phyloP scores from a whole-genome alignment of 306 rosid species.

The Cicer bijugum region DNA sequence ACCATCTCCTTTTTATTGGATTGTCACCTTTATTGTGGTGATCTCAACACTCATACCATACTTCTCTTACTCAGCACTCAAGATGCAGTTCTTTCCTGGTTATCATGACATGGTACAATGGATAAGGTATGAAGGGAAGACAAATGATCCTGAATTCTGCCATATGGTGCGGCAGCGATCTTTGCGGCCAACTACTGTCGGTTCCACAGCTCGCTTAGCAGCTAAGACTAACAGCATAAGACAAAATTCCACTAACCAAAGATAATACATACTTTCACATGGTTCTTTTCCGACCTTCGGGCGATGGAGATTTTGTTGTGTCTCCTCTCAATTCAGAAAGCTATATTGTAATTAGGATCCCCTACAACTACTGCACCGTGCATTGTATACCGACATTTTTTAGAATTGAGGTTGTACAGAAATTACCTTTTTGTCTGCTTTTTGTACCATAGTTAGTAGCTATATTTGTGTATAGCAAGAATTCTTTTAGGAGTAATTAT shows the following conservation, averaged over 20 bases:
- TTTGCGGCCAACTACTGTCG: slow-evolving; percentile 57
- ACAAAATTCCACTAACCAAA: slow-evolving; percentile 42
- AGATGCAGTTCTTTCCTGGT: slow-evolving; percentile 86
- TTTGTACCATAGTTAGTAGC: slow-evolving; percentile 45
- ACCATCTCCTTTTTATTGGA: slow-evolving; percentile 77
- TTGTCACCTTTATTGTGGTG: slow-evolving; percentile 65
- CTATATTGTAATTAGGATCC: too few species aligned
- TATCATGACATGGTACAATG: slow-evolving; percentile 77
- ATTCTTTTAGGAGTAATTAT: slow-evolving; percentile 46
- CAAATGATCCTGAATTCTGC: slow-evolving; percentile 65
- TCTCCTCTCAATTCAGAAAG: too few species aligned
- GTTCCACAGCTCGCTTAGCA: slow-evolving; percentile 80
- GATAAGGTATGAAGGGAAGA: slow-evolving; percentile 68
- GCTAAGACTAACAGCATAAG: slow-evolving; percentile 55
- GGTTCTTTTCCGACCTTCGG: too few species aligned
- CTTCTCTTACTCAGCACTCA: slow-evolving; percentile 70
- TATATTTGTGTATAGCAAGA: slow-evolving; percentile 40
- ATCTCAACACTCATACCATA: slow-evolving; percentile 77
- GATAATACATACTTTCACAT: slow-evolving; percentile 21
- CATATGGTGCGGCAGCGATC: slow-evolving; percentile 63
- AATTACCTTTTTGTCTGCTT: slow-evolving; percentile 14
- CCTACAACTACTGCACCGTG: too few species aligned
- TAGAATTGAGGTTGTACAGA: slow-evolving; percentile 34
- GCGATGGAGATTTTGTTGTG: slow-evolving; percentile 25
- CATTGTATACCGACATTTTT: background rate